Percentiles rank a stretch among this genome's conserved stretches.
These are phyloP conservation scores for Colletotrichum limetticola DNA, from an alignment of 2,329 filamentous ascomycete species.

Conservation along the genomic window DNA sequence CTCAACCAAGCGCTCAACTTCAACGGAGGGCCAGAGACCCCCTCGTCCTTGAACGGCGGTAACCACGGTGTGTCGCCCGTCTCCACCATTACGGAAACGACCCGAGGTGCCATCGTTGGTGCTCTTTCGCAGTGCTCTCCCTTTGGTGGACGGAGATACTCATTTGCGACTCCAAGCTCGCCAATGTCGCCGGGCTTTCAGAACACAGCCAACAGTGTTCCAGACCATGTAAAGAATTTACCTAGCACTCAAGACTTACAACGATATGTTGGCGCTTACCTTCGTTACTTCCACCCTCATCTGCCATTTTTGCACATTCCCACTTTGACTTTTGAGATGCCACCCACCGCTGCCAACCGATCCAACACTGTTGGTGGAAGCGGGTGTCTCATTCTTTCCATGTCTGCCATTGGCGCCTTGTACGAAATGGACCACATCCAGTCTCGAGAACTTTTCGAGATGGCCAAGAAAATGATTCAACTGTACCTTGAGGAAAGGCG, in stretches of 20 bases:
- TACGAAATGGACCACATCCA: constrained; percentile 86
- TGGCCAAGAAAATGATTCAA: constrained; percentile 95
- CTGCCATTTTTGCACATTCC: constrained; percentile 94
- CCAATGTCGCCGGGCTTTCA: constrained; percentile 64
- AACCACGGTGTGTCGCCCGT: constrained; percentile 68
- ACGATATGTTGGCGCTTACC: constrained; percentile 89
- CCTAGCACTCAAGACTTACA: constrained; percentile 88
- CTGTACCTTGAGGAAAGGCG: constrained; percentile 91
- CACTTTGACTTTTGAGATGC: constrained; percentile 88
- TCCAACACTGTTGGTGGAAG: constrained; percentile 76
- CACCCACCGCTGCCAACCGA: constrained; percentile 69
- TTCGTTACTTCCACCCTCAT: constrained; percentile 93
- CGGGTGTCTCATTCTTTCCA: constrained; percentile 86
- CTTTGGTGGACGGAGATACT: constrained; percentile 72
- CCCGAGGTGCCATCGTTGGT: constrained; percentile 69
- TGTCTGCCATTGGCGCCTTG: constrained; percentile 78
- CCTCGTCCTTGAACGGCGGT: constrained; percentile 76
- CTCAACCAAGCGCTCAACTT: constrained; percentile 75
- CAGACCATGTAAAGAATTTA: constrained; percentile 67
- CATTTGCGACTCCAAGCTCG: constrained; percentile 65
- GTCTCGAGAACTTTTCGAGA: constrained; percentile 89
- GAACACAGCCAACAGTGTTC: constrained; percentile 58
- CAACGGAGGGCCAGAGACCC: constrained; percentile 75
- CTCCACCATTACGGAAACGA: constrained; percentile 73
- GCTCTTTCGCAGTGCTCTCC: constrained; percentile 67